These are phyloP conservation scores for Danielia oregonensis DNA, from an alignment of 805 yeast genomes.

Conservation along the genomic window DNA sequence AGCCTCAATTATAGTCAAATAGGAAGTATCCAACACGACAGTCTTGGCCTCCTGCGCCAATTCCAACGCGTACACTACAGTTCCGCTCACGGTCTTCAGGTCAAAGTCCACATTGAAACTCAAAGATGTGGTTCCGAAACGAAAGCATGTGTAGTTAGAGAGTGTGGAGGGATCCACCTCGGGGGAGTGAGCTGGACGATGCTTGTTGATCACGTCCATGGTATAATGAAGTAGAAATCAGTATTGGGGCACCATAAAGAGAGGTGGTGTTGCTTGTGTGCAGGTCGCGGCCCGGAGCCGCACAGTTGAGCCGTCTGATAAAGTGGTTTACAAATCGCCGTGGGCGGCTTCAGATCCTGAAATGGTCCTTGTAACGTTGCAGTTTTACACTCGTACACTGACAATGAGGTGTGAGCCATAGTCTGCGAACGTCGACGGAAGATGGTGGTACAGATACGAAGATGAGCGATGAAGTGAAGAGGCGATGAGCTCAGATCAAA, in stretches of 20 bases:
- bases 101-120: slow-evolving; percentile 55
- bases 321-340: too few relatives aligned
- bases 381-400: too few relatives aligned
- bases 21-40: slow-evolving; percentile 69
- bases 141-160: slow-evolving; percentile 62
- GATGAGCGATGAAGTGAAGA: too few relatives aligned
- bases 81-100: slow-evolving; percentile 49
- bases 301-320: too few relatives aligned
- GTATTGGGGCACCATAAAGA: not conserved
- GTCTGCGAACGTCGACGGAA: too few relatives aligned
- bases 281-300: too few relatives aligned
- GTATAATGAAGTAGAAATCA: not conserved
- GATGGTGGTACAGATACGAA: too few relatives aligned
- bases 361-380: too few relatives aligned
- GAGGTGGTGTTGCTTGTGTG: too few relatives aligned
- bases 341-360: too few relatives aligned
- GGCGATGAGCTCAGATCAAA: too few relatives aligned
- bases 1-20: slow-evolving; percentile 45
- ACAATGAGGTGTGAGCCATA: too few relatives aligned
- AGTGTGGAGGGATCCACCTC: slow-evolving; percentile 67
- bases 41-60: slow-evolving; percentile 21
- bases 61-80: slow-evolving; percentile 45
- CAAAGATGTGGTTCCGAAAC: slow-evolving; percentile 49
- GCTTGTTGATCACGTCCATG: slow-evolving; percentile 3
- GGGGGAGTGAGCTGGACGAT: slow-evolving; percentile 14